phyloP scores from a whole-genome alignment of 1,284 basidiomycete species.

The Trametes hirsuta region DNA sequence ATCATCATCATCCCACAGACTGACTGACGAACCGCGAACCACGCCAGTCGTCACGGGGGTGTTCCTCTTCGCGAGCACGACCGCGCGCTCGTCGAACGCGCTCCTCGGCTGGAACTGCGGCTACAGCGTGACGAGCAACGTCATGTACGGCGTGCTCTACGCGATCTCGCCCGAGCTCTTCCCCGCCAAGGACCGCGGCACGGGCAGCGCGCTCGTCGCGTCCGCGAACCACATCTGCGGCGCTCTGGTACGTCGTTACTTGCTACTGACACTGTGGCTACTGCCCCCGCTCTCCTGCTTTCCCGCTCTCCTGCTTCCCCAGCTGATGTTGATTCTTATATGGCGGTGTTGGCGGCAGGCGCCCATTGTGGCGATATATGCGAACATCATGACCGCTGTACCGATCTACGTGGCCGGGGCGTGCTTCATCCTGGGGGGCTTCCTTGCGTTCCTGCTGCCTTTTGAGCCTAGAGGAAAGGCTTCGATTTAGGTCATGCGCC shows the following conservation, averaged over 20 bases:
- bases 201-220: slow-evolving; percentile 69
- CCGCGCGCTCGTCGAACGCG: slow-evolving; percentile 60
- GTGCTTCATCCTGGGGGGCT: slow-evolving; percentile 63
- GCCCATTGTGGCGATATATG: slow-evolving; percentile 68
- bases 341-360: slow-evolving; percentile 41
- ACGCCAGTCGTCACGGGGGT: slow-evolving; percentile 60
- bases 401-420: slow-evolving; percentile 76
- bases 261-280: too few relatives aligned
- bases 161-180: slow-evolving; percentile 71
- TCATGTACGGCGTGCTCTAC: slow-evolving; percentile 78
- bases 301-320: neutral
- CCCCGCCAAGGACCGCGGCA: slow-evolving; percentile 72
- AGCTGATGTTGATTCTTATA: too few relatives aligned
- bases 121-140: slow-evolving; percentile 63
- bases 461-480: slow-evolving; percentile 73
- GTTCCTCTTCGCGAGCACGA: slow-evolving; percentile 72
- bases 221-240: slow-evolving; percentile 67
- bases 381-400: slow-evolving; percentile 59
- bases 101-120: slow-evolving; percentile 78
- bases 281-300: neutral
- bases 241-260: slow-evolving; percentile 48
- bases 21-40: neutral
- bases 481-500: slow-evolving; percentile 43
- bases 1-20: neutral
- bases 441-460: slow-evolving; percentile 69